A percentile compares a stretch with the other conserved stretches of the same genome.
phyloP scores from a whole-genome alignment of 139 green algal species.

The Zygnema circumcarinatum region DNA sequence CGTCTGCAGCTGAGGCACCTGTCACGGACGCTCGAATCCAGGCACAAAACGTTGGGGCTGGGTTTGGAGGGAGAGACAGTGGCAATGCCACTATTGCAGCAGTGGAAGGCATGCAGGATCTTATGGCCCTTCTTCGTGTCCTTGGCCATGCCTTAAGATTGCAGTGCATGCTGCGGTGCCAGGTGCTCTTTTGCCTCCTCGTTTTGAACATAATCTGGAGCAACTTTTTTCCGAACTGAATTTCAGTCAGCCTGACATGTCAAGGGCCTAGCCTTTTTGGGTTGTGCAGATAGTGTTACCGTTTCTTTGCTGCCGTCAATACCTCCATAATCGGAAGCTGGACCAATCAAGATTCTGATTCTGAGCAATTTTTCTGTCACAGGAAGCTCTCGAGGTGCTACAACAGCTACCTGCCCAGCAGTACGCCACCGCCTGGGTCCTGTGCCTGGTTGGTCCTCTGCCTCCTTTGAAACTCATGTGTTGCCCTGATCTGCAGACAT shows the following conservation, averaged over 20 bases:
- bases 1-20: neutral
- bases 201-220: neutral
- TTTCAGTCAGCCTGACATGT: too few species aligned
- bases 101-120: constrained; percentile 54
- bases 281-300: too few species aligned
- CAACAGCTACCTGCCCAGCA: constrained; percentile 71
- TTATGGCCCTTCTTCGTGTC: constrained; percentile 69
- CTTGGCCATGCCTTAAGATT: constrained; percentile 72
- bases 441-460: constrained; percentile 61
- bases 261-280: too few species aligned
- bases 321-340: too few species aligned
- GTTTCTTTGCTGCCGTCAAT: too few species aligned
- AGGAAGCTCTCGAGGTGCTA: constrained; percentile 78
- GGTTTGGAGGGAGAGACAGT: constrained; percentile 21
- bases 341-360: too few species aligned
- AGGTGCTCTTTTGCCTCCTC: neutral
- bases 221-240: constrained; percentile 1
- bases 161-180: constrained; percentile 77
- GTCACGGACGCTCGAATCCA: neutral
- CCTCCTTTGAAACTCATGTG: too few species aligned
- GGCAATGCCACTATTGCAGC: neutral
- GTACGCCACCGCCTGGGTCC: constrained; percentile 81
- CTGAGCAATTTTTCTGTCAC: too few species aligned
- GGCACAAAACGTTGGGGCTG: neutral
- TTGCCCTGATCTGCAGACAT: too few species aligned